Evolutionary conservation across 768 basidiomycete species (phyloP), one percentile per base, ranked within the genome.

Genomic region (Termitomyces titanicus): DNA sequence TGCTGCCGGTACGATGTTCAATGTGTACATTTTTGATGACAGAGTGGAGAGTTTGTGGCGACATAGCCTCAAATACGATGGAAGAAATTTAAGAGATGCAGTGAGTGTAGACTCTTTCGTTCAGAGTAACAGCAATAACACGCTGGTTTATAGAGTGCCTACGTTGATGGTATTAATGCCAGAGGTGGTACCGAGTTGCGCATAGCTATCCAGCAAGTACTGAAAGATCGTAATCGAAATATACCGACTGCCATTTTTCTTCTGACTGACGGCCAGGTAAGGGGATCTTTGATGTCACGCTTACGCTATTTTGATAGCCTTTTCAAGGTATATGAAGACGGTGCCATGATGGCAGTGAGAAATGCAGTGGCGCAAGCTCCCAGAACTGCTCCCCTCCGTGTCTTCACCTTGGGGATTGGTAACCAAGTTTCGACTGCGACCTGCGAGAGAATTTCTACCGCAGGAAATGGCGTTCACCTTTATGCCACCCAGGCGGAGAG

Each of bases 321-420:
- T 43, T 31, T 33, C 0, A 46, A 73, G 68, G 62, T 51, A 18
- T 62, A 70, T 18, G 27, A 44, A 0, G 58, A 72, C 17, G 35
- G 52, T 1, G 58, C 72, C 8, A 53, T 64, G 17, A 39, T 49
- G 3, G 57, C 61, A 3, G 70, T 74, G 15, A 34, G 66, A 3
- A 48, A 57, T 2, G 76, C 74, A 17, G 71, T 82, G 7, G 52
- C 25, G 2, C 51, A 50, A n/a, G 66, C 77, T 25, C 46, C 65
- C 2, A 35, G 58, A 0, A 40, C 63, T 6, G 70, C 72, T 0
- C 71, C 71, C 8, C 55, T 81, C 2, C 80, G 83, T 8, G 71
- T 85, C 3, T 87, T 84, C 55, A 72, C 77, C 9, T 74, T 87
- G 1, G 85, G 85, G 1, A 83, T 87, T 13, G 85, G 86, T 12